Evolutionary conservation across 2,329 filamentous ascomycete species (phyloP).

Genomic region (Neurospora sp.): DNA sequence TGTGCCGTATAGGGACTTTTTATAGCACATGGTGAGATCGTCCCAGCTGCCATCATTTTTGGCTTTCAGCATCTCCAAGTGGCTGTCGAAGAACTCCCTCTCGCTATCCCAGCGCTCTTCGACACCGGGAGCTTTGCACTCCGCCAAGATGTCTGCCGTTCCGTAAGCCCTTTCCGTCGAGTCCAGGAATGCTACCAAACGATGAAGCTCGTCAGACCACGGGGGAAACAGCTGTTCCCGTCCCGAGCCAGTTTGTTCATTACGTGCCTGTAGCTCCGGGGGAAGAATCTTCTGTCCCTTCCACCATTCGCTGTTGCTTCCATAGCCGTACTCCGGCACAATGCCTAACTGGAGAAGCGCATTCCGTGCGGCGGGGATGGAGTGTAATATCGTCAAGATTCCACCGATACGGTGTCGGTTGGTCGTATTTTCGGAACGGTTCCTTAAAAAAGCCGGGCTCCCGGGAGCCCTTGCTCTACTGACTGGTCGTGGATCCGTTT

Average conservation of each 20-base stretch:
- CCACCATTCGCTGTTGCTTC: slow-evolving; percentile 52
- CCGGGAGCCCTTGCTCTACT: slow-evolving; percentile 32
- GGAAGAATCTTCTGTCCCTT: slow-evolving; percentile 42
- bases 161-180: slow-evolving; percentile 50
- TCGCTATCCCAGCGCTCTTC: slow-evolving; percentile 25
- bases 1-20: neutral
- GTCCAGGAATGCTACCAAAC: slow-evolving; percentile 55
- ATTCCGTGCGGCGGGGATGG: slow-evolving; percentile 50
- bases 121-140: slow-evolving; percentile 23
- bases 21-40: neutral
- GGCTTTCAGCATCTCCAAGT: slow-evolving; percentile 20
- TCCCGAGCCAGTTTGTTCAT: slow-evolving; percentile 23
- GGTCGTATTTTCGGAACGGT: slow-evolving; percentile 19
- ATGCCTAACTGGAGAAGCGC: slow-evolving; percentile 36
- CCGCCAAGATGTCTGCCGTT: slow-evolving; percentile 37
- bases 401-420: slow-evolving; percentile 37
- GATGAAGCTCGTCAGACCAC: slow-evolving; percentile 47
- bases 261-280: slow-evolving; percentile 25
- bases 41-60: neutral
- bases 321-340: slow-evolving; percentile 36
- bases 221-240: slow-evolving; percentile 23
- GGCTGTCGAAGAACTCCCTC: slow-evolving; percentile 34
- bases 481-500: slow-evolving; percentile 32
- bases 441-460: slow-evolving; percentile 44
- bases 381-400: slow-evolving; percentile 48